Conservation (phyloP, 1,139 yeast genomes). For the Pichiaceae sp. region DNA sequence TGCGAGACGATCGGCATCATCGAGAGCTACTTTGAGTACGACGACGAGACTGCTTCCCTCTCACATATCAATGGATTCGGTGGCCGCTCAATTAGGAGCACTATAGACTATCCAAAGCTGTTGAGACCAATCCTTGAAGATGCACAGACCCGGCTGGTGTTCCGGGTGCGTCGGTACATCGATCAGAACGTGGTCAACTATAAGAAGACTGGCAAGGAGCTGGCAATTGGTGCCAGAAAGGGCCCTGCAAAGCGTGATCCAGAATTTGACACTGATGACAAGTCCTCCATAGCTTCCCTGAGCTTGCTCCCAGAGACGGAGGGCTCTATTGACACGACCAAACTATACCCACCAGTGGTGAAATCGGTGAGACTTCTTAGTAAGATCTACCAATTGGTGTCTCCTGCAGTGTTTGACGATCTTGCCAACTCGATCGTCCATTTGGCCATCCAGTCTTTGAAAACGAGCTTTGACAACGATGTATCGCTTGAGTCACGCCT, state of each 20-base stretch:
- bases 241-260: slow-evolving; percentile 5
- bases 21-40: slow-evolving; percentile 60
- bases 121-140: slow-evolving; percentile 70
- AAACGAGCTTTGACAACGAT: slow-evolving; percentile 39
- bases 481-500: slow-evolving; percentile 47
- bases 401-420: slow-evolving; percentile 75
- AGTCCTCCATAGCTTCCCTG: background rate
- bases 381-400: slow-evolving; percentile 71
- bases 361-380: slow-evolving; percentile 65
- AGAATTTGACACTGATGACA: slow-evolving; percentile 3
- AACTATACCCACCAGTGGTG: slow-evolving; percentile 67
- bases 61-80: slow-evolving; percentile 9
- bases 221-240: slow-evolving; percentile 46
- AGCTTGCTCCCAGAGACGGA: background rate
- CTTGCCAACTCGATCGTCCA: slow-evolving; percentile 84
- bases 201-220: slow-evolving; percentile 59
- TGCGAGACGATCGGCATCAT: slow-evolving; percentile 72
- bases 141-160: slow-evolving; percentile 70
- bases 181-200: slow-evolving; percentile 62
- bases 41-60: slow-evolving; percentile 13
- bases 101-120: slow-evolving; percentile 45
- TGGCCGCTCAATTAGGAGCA: slow-evolving; percentile 12
- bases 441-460: slow-evolving; percentile 56
- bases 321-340: slow-evolving; percentile 17
- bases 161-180: slow-evolving; percentile 65